A percentile compares a stretch with the other conserved stretches of the same genome.
Evolutionary conservation across 2,329 filamentous ascomycete genomes (phyloP).

Genomic region (Sporothrix inflata): DNA sequence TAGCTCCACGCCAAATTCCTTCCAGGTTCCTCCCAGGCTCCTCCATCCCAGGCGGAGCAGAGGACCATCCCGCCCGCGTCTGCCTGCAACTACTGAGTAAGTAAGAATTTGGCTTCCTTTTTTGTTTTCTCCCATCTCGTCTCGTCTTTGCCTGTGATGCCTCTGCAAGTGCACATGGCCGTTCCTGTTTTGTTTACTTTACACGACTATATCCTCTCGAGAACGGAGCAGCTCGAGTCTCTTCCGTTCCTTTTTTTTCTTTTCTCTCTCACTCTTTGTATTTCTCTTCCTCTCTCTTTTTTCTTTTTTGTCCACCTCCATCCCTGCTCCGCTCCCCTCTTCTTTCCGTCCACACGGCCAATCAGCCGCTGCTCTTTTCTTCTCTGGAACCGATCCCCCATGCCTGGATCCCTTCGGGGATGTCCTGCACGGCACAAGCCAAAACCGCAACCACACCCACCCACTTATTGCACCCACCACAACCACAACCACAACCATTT

Average conservation of each 20-base stretch:
- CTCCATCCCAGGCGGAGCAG: slow-evolving; percentile 20
- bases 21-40: background rate
- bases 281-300: background rate
- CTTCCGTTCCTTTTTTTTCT: background rate
- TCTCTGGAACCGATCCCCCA: slow-evolving; percentile 24
- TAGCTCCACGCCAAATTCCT: slow-evolving; percentile 18
- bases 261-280: background rate
- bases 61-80: slow-evolving; percentile 1
- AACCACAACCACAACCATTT: background rate
- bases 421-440: slow-evolving; percentile 29
- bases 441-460: slow-evolving; percentile 21
- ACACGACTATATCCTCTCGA: background rate
- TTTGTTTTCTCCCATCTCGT: background rate
- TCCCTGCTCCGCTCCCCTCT: slow-evolving; percentile 23
- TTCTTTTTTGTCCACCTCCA: background rate
- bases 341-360: slow-evolving; percentile 22
- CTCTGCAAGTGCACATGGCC: background rate
- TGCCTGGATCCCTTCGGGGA: slow-evolving; percentile 1
- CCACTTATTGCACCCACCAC: background rate
- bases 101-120: background rate
- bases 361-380: slow-evolving; percentile 20
- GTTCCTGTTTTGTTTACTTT: slow-evolving; percentile 10
- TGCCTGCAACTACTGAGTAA: slow-evolving; percentile 1
- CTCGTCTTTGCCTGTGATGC: background rate
- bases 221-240: background rate